Percentiles rank a stretch among this genome's conserved stretches.
phyloP scores from a whole-genome alignment of 345 rosid species.

The Turnera subulata region DNA sequence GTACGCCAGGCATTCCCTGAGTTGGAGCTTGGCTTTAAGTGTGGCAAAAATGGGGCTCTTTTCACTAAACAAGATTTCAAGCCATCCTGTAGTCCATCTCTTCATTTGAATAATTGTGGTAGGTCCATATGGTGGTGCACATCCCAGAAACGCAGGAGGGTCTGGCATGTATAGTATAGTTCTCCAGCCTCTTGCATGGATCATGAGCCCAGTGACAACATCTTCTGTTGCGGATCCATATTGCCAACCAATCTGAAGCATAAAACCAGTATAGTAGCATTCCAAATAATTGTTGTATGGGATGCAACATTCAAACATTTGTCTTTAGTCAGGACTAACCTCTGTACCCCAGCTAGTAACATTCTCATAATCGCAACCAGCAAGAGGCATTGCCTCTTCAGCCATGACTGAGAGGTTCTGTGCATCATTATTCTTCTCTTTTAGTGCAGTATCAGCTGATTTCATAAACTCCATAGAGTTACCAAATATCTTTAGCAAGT shows the following conservation, averaged over 20 bases:
- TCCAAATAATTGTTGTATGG: no score
- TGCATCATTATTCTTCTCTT: constrained; percentile 24
- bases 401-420: constrained; percentile 7
- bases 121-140: constrained; percentile 38
- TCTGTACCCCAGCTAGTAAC: constrained; percentile 53
- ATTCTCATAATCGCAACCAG: constrained; percentile 40
- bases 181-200: constrained; percentile 60
- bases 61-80: constrained; percentile 41
- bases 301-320: no score
- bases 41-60: constrained; percentile 34
- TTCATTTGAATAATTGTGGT: constrained; percentile 43
- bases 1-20: constrained; percentile 49
- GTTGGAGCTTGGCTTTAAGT: constrained; percentile 31
- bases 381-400: constrained; percentile 42
- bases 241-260: constrained; percentile 52
- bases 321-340: constrained; percentile 26
- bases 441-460: constrained; percentile 39
- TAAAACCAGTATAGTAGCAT: no score
- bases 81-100: constrained; percentile 62
- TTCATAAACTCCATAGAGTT: constrained; percentile 36
- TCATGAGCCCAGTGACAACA: constrained; percentile 38
- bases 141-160: constrained; percentile 57
- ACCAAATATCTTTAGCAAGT: constrained; percentile 35
- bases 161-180: constrained; percentile 23
- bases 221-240: constrained; percentile 66